Conservation (phyloP, 495 filamentous ascomycete species). For the Ascobolus immersus region DNA sequence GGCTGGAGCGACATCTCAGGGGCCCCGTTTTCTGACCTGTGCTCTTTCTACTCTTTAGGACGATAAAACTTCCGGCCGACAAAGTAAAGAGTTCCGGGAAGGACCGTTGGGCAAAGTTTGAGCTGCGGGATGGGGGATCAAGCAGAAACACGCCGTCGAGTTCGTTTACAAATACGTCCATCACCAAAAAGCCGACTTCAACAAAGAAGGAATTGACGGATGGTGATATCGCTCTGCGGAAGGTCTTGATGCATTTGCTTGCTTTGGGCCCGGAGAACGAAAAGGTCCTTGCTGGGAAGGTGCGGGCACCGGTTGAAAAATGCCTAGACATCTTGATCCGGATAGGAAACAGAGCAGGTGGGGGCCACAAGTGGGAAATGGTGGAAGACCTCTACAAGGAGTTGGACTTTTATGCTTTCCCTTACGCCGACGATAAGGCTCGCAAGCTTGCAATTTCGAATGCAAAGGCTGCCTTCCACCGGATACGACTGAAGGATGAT, state of each 20-base stretch:
- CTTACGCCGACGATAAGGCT: conserved; percentile 31
- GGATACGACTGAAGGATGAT: conserved; percentile 32
- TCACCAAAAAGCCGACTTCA: too few relatives aligned
- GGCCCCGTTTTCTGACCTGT: too few relatives aligned
- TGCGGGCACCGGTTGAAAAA: conserved; percentile 27
- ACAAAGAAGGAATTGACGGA: too few relatives aligned
- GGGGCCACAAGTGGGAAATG: conserved; percentile 20
- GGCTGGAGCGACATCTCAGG: too few relatives aligned
- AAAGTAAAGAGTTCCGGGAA: too few relatives aligned
- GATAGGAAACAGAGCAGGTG: conserved; percentile 25
- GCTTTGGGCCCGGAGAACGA: conserved; percentile 30
- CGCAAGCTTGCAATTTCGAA: conserved; percentile 39
- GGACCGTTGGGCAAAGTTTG: too few relatives aligned
- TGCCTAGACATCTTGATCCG: conserved; percentile 22
- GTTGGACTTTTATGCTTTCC: conserved; percentile 41
- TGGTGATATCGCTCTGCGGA: conserved; percentile 22
- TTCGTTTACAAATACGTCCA: too few relatives aligned
- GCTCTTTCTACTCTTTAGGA: too few relatives aligned
- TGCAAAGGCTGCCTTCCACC: conserved; percentile 43
- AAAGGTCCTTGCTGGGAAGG: conserved; percentile 27
- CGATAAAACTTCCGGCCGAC: too few relatives aligned
- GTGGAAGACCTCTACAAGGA: conserved; percentile 39
- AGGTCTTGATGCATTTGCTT: conserved; percentile 32
- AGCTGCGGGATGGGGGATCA: too few relatives aligned
- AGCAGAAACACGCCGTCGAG: too few relatives aligned